Conservation (phyloP, 2,329 filamentous ascomycete genomes). For the Paracoccidioides lutzii region DNA sequence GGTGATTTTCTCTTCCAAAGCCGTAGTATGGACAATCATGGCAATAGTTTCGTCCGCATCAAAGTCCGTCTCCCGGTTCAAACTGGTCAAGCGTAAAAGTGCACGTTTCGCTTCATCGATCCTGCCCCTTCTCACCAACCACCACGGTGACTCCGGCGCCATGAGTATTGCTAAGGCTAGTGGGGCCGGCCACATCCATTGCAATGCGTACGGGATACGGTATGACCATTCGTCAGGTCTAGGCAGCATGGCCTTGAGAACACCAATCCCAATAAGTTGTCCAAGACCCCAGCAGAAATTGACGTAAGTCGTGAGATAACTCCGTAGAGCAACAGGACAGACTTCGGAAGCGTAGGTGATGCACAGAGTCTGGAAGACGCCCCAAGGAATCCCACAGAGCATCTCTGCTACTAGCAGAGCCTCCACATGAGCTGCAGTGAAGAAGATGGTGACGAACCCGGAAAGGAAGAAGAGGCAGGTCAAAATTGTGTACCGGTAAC, state of each 20-base stretch:
- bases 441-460: slow-evolving; percentile 39
- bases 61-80: slow-evolving; percentile 50
- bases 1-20: slow-evolving; percentile 64
- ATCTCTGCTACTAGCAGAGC: slow-evolving; percentile 39
- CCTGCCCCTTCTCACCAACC: slow-evolving; percentile 36
- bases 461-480: slow-evolving; percentile 34
- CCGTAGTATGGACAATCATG: slow-evolving; percentile 87
- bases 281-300: slow-evolving; percentile 38
- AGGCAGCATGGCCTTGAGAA: slow-evolving; percentile 37
- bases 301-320: slow-evolving; percentile 36
- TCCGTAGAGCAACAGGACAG: slow-evolving; percentile 34
- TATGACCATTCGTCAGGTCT: slow-evolving; percentile 39
- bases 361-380: slow-evolving; percentile 38
- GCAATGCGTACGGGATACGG: slow-evolving; percentile 39
- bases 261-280: slow-evolving; percentile 39
- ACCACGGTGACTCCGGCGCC: slow-evolving; percentile 41
- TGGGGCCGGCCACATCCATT: slow-evolving; percentile 43
- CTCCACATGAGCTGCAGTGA: slow-evolving; percentile 37
- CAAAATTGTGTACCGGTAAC: slow-evolving; percentile 41
- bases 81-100: slow-evolving; percentile 34
- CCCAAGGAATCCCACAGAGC: slow-evolving; percentile 40
- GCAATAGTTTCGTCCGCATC: slow-evolving; percentile 72
- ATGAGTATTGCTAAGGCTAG: slow-evolving; percentile 35
- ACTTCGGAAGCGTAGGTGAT: slow-evolving; percentile 37
- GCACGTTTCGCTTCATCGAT: slow-evolving; percentile 36